phyloP scores from a whole-genome alignment of 2,329 filamentous ascomycete species.

The Colletotrichum paranaense region DNA sequence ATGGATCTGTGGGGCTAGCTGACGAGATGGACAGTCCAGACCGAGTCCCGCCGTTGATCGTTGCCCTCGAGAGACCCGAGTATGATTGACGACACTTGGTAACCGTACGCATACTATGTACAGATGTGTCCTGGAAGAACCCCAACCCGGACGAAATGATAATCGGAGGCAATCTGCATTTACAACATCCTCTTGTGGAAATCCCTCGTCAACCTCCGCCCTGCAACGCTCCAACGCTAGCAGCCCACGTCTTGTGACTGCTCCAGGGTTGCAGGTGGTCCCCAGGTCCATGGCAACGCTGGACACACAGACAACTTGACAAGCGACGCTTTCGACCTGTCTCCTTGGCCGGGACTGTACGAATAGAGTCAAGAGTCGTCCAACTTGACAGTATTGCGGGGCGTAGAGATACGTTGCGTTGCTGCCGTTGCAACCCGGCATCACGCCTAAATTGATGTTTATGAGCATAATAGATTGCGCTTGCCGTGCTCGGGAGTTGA shows the following conservation, averaged over 20 bases:
- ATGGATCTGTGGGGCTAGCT: not conserved
- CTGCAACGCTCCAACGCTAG: not conserved
- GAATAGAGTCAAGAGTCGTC: too few relatives aligned
- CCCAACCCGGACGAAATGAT: conserved; percentile 9
- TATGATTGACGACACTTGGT: not conserved
- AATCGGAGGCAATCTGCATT: conserved; percentile 25
- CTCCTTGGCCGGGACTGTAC: too few relatives aligned
- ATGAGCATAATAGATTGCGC: conserved; percentile 9
- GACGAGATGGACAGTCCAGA: not conserved
- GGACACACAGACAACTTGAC: too few relatives aligned
- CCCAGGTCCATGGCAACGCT: too few relatives aligned
- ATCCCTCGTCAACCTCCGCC: conserved; percentile 5
- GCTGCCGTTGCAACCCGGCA: conserved; percentile 4
- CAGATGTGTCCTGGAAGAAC: conserved; percentile 5
- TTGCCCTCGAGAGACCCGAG: not conserved
- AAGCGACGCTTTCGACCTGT: too few relatives aligned
- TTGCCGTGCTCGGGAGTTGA: conserved; percentile 19
- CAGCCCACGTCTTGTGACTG: not conserved
- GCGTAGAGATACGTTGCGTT: not conserved
- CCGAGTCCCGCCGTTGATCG: conserved; percentile 8
- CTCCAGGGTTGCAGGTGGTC: not conserved
- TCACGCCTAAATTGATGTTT: conserved; percentile 5
- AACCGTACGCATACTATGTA: not conserved
- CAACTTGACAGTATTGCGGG: not conserved
- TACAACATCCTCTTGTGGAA: conserved; percentile 17